phyloP scores from a whole-genome alignment of 345 rosid species.

The Eucalyptus tenuipes region DNA sequence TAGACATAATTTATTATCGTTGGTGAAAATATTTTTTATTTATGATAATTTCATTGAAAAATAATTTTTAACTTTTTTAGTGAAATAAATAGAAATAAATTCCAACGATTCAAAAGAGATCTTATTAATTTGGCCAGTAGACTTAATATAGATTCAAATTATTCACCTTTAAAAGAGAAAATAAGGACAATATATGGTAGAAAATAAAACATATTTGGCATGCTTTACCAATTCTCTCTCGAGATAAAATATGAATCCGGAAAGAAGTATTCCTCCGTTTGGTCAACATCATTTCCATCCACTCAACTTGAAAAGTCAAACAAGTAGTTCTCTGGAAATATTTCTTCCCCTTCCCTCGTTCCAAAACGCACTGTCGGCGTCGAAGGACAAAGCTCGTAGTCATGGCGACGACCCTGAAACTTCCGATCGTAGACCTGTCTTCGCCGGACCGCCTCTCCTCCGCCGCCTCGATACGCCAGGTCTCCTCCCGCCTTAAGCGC shows the following conservation, averaged over 20 bases:
- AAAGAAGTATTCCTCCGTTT: neutral
- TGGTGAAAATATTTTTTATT: no score
- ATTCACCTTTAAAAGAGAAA: neutral
- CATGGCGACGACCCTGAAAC: slow-evolving; percentile 11
- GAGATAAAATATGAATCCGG: neutral
- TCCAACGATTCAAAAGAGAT: neutral
- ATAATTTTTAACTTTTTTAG: neutral
- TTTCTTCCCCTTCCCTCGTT: neutral
- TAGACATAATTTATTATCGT: no score
- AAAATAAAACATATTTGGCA: neutral
- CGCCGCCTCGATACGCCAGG: slow-evolving; percentile 41
- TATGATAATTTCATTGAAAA: no score
- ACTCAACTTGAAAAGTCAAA: neutral
- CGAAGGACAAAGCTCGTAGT: neutral
- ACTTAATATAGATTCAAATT: neutral
- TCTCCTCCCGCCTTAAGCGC: neutral
- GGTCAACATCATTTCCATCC: neutral
- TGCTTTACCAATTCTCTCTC: neutral
- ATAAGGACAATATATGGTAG: neutral
- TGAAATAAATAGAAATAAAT: neutral
- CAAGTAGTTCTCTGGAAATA: neutral
- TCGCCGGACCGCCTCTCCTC: slow-evolving; percentile 23
- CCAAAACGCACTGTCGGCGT: neutral
- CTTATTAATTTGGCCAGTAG: neutral
- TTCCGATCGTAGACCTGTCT: slow-evolving; percentile 38